These are phyloP conservation scores for Paspalum notatum DNA, from an alignment of 176 grass and related monocot genomes.

Conservation along the genomic window DNA sequence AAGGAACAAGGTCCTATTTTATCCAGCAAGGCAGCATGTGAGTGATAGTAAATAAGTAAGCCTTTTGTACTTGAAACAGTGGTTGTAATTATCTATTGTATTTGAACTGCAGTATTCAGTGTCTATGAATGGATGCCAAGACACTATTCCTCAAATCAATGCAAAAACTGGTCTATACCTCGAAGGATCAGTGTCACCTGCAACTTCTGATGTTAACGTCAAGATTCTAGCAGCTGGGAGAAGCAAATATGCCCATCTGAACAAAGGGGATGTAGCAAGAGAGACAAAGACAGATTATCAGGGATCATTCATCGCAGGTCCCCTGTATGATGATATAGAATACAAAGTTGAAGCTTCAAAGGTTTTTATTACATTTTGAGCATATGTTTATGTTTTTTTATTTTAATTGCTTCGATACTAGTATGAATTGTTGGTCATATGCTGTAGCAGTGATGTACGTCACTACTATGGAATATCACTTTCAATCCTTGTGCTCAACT, in stretches of 20 bases:
- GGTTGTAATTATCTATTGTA: constrained; percentile 20
- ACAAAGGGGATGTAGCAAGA: constrained; percentile 76
- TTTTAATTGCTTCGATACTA: constrained; percentile 7
- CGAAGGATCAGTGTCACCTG: constrained; percentile 82
- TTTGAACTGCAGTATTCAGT: constrained; percentile 75
- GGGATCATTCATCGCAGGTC: constrained; percentile 81
- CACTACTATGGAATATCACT: background rate
- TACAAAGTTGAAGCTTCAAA: constrained; percentile 90
- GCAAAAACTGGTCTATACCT: constrained; percentile 85
- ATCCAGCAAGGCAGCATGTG: constrained; percentile 82
- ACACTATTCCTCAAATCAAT: constrained; percentile 59
- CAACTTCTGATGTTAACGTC: constrained; percentile 76
- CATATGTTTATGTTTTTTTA: constrained; percentile 20
- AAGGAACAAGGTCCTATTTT: constrained; percentile 85
- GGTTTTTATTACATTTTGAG: constrained; percentile 49
- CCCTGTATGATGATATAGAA: constrained; percentile 84
- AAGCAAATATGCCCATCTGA: constrained; percentile 64
- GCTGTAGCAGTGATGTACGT: background rate
- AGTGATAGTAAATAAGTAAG: constrained; percentile 33
- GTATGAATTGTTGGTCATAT: constrained; percentile 16
- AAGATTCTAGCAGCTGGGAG: constrained; percentile 67
- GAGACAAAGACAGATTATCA: constrained; percentile 77
- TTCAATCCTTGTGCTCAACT: background rate
- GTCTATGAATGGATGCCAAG: constrained; percentile 74
- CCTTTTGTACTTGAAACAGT: constrained; percentile 16